Percentiles rank a stretch among this genome's conserved stretches.
Evolutionary conservation across 2,329 filamentous ascomycete genomes (phyloP).

Genomic region (Penicillium sp.): DNA sequence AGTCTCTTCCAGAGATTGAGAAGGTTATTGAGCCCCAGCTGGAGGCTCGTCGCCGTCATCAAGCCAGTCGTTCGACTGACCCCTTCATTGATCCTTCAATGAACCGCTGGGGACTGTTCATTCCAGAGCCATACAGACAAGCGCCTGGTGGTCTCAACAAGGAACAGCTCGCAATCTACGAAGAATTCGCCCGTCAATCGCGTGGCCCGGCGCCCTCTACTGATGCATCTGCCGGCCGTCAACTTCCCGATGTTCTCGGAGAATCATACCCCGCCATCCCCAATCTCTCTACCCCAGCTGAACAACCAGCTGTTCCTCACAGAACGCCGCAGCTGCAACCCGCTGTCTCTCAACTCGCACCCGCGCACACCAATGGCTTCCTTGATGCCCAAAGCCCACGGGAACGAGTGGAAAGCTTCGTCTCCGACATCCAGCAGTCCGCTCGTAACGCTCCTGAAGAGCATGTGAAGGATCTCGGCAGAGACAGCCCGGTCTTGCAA

Average conservation of each 20-base stretch:
- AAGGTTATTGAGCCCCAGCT: constrained; percentile 84
- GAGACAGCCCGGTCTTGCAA: constrained; percentile 57
- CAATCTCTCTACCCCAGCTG: constrained; percentile 63
- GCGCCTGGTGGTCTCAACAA: constrained; percentile 79
- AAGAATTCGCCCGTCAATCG: constrained; percentile 88
- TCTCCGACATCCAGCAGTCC: constrained; percentile 58
- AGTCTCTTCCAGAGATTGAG: constrained; percentile 91
- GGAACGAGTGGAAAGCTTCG: constrained; percentile 56
- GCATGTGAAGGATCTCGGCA: constrained; percentile 58
- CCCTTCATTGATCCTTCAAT: constrained; percentile 80
- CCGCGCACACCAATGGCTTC: constrained; percentile 56
- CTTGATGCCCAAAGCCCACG: constrained; percentile 55
- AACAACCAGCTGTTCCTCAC: constrained; percentile 62
- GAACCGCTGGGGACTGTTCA: constrained; percentile 89
- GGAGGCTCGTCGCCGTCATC: constrained; percentile 74
- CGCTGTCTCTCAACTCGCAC: constrained; percentile 31
- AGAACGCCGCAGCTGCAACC: constrained; percentile 56
- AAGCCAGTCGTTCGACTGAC: constrained; percentile 73
- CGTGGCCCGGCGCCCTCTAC: constrained; percentile 60
- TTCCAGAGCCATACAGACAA: constrained; percentile 90
- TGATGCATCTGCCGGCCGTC: constrained; percentile 60
- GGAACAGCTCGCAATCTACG: constrained; percentile 93
- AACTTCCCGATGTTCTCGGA: constrained; percentile 63
- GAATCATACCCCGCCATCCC: constrained; percentile 62
- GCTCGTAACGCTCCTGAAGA: constrained; percentile 60